Percentiles rank a stretch among this genome's conserved stretches.
These are phyloP conservation scores for Alliaria petiolata DNA, from an alignment of 345 rosid species.

Conservation along the genomic window DNA sequence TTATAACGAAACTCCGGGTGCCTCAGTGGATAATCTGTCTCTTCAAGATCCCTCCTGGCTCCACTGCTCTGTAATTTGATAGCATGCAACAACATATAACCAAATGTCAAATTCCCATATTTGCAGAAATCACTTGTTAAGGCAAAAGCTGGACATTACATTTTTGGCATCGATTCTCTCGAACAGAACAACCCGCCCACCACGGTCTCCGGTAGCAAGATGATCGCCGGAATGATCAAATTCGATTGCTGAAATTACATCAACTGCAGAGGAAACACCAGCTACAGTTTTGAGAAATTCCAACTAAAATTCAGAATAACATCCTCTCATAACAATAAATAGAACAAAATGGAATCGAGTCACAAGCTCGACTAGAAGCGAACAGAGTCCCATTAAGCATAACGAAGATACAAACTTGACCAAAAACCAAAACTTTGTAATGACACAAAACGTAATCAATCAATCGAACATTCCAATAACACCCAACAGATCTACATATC, in stretches of 20 bases:
- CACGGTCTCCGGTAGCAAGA: conserved; percentile 97
- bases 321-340: background rate
- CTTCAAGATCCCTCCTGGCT: conserved; percentile 64
- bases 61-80: conserved; percentile 51
- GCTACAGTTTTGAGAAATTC: conserved; percentile 3
- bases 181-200: conserved; percentile 93
- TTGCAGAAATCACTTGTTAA: background rate
- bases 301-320: background rate
- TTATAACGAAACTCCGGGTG: conserved; percentile 86
- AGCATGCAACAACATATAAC: conserved; percentile 22
- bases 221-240: conserved; percentile 78
- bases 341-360: background rate
- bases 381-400: background rate
- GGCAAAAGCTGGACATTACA: conserved; percentile 41
- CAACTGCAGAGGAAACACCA: conserved; percentile 57
- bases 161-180: conserved; percentile 71
- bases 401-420: too few relatives aligned
- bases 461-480: background rate
- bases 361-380: background rate
- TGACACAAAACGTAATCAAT: background rate
- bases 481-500: conserved; percentile 26
- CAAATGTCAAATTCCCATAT: conserved; percentile 9
- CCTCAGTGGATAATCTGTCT: conserved; percentile 51
- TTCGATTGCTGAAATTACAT: conserved; percentile 84
- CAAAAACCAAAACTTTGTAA: conserved; percentile 6